Evolutionary conservation across 805 yeast species (phyloP).

Genomic region (Pichia heedii): DNA sequence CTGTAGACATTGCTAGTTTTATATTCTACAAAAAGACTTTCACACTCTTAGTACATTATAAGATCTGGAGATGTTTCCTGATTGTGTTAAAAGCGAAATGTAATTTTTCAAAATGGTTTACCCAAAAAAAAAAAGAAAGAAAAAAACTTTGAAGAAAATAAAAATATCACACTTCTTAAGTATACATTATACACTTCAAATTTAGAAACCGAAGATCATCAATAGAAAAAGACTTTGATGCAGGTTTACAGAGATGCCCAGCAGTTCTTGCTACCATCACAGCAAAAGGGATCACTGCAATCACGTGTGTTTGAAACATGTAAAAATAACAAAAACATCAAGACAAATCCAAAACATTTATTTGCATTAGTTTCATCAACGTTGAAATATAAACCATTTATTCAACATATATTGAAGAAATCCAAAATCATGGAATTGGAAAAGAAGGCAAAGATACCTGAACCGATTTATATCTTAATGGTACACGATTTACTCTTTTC

Average conservation of each 20-base stretch:
- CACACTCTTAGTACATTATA: no score
- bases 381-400: constrained; percentile 56
- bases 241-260: constrained; percentile 35
- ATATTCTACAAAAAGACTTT: no score
- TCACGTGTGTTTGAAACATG: constrained; percentile 43
- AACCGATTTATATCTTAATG: constrained; percentile 50
- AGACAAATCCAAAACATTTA: constrained; percentile 72
- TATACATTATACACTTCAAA: no score
- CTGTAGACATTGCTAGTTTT: neutral
- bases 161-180: no score
- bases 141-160: neutral
- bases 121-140: neutral
- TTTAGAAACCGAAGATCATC: no score
- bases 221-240: constrained; percentile 18
- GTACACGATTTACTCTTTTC: constrained; percentile 77
- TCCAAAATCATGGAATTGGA: constrained; percentile 55
- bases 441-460: constrained; percentile 37
- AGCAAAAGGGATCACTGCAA: constrained; percentile 46
- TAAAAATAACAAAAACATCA: constrained; percentile 33
- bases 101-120: no score
- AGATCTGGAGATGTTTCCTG: no score
- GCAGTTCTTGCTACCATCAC: constrained; percentile 30
- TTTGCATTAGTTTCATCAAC: constrained; percentile 80
- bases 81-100: no score
- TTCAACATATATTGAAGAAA: constrained; percentile 53